Percentiles rank a stretch among this genome's conserved stretches.
Conservation (phyloP, 2,329 filamentous ascomycete genomes). For the Incumbomyces delicatus region DNA sequence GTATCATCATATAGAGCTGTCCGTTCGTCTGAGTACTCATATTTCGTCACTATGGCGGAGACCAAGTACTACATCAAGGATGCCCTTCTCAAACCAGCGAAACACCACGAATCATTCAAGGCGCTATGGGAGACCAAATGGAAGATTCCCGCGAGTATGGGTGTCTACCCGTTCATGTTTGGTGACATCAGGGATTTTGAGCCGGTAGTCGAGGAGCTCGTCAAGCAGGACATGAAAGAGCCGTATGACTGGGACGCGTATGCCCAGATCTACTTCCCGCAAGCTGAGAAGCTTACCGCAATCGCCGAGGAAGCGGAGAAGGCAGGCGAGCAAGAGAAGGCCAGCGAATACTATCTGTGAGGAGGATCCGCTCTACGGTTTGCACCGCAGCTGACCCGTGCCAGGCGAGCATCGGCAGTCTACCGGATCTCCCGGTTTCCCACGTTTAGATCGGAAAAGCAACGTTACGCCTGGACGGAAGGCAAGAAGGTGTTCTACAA, state of each 20-base stretch:
- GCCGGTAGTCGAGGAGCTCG: conserved; percentile 56
- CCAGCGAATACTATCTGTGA: conserved; percentile 37
- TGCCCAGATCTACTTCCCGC: conserved; percentile 52
- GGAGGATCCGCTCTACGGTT: not conserved
- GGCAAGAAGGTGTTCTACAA: conserved; percentile 22
- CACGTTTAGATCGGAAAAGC: conserved; percentile 18
- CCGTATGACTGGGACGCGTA: conserved; percentile 54
- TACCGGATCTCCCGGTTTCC: conserved; percentile 66
- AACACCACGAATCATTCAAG: conserved; percentile 52
- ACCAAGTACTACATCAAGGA: conserved; percentile 31
- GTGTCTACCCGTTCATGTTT: conserved; percentile 69
- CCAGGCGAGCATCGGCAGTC: conserved; percentile 62
- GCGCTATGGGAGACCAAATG: conserved; percentile 68
- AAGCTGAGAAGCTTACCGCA: conserved; percentile 47
- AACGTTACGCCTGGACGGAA: conserved; percentile 19
- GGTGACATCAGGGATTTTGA: conserved; percentile 58
- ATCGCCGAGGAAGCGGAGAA: conserved; percentile 44
- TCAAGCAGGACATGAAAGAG: conserved; percentile 53
- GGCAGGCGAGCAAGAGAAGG: conserved; percentile 41
- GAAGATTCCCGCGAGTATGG: conserved; percentile 54
- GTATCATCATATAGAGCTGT: too few species aligned
- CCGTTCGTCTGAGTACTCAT: too few species aligned
- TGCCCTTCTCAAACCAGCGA: conserved; percentile 38
- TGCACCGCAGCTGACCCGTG: conserved; percentile 31
- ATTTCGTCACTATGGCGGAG: conserved; percentile 10